These are phyloP conservation scores for Dioscorea zingiberensis DNA, from an alignment of 106 monocot genomes.

Conservation along the genomic window DNA sequence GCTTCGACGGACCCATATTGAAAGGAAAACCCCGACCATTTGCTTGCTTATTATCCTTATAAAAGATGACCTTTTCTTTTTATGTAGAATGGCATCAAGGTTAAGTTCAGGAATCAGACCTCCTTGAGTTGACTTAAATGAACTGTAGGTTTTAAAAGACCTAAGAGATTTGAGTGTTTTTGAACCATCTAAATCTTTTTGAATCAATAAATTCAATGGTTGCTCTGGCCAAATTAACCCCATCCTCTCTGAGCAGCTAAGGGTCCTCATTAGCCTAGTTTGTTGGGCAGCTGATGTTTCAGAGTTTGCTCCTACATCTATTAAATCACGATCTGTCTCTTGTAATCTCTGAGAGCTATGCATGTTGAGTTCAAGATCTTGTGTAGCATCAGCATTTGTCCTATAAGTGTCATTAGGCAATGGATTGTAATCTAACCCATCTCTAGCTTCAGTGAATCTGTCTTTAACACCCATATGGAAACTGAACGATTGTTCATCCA, in stretches of 20 bases:
- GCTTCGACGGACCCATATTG: slow-evolving; percentile 67
- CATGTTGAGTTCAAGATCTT: no score
- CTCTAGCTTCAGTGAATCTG: slow-evolving; percentile 1
- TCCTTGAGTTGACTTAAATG: slow-evolving; percentile 40
- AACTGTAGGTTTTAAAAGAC: slow-evolving; percentile 28
- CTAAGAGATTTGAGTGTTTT: slow-evolving; percentile 20
- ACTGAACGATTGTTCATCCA: slow-evolving; percentile 13
- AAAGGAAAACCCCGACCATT: slow-evolving; percentile 72
- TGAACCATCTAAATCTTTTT: slow-evolving; percentile 16
- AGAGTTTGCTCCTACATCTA: not conserved
- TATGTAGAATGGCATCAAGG: slow-evolving; percentile 12
- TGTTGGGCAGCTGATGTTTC: slow-evolving; percentile 15
- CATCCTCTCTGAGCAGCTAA: slow-evolving; percentile 51
- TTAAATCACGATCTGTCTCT: no score
- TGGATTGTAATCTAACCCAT: slow-evolving; percentile 10
- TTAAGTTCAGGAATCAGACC: slow-evolving; percentile 21
- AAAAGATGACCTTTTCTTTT: slow-evolving; percentile 50
- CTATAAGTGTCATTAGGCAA: not conserved
- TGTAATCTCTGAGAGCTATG: no score
- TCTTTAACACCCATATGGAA: not conserved
- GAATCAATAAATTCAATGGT: slow-evolving; percentile 29
- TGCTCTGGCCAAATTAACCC: slow-evolving; percentile 63
- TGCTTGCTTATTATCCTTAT: slow-evolving; percentile 76
- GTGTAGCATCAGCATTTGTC: not conserved
- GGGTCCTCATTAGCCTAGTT: slow-evolving; percentile 34